A percentile compares a stretch with the other conserved stretches of the same genome.
Evolutionary conservation across 1,284 basidiomycete species (phyloP).

Genomic region (Tilletia caries): DNA sequence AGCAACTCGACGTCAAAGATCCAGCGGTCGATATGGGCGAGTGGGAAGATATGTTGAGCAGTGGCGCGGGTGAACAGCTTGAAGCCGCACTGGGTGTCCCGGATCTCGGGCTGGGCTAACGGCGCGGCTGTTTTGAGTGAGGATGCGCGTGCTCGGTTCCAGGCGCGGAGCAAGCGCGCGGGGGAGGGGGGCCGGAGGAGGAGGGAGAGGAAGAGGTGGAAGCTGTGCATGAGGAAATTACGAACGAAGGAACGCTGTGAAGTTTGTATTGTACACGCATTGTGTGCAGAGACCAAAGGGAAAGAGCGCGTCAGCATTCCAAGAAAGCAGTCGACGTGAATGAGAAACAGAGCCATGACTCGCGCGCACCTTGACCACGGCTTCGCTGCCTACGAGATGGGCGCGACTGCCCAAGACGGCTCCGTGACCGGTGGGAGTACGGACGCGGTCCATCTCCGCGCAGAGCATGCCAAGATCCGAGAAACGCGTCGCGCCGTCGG

Average conservation of each 20-base stretch:
- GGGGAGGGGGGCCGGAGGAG: constrained; percentile 41
- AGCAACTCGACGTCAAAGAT: constrained; percentile 92
- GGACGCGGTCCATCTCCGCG: constrained; percentile 60
- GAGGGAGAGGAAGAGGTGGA: constrained; percentile 62
- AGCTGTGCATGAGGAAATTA: constrained; percentile 85
- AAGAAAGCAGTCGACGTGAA: not conserved
- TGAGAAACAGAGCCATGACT: not conserved
- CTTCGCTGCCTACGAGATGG: constrained; percentile 83
- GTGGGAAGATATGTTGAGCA: constrained; percentile 74
- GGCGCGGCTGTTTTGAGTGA: constrained; percentile 19
- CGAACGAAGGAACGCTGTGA: constrained; percentile 74
- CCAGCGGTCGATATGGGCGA: constrained; percentile 61
- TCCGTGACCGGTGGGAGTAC: constrained; percentile 60
- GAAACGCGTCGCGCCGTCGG: constrained; percentile 85
- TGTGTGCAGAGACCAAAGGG: too few relatives aligned
- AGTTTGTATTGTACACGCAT: too few relatives aligned
- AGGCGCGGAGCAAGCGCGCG: not conserved
- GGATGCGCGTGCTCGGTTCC: not conserved
- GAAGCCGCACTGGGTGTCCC: constrained; percentile 94
- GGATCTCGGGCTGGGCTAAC: constrained; percentile 69
- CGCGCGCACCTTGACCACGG: constrained; percentile 78
- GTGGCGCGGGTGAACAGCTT: constrained; percentile 74
- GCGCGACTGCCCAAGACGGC: constrained; percentile 75
- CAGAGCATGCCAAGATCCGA: constrained; percentile 73
- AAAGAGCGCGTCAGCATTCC: not conserved